phyloP scores from a whole-genome alignment of 2,329 filamentous ascomycete species.

The Chlorencoelia australis region DNA sequence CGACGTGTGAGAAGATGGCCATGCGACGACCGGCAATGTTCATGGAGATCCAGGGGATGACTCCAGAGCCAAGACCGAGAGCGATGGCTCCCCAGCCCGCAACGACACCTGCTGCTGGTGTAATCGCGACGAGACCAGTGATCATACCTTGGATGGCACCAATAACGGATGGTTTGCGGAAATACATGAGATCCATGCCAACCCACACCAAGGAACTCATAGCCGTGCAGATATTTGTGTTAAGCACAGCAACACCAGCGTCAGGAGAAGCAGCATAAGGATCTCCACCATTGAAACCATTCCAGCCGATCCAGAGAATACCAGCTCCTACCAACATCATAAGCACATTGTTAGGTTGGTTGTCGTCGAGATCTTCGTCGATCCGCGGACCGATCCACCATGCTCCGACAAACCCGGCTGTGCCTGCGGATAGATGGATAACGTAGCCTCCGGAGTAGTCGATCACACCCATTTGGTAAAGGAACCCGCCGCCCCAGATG shows the following conservation, averaged over 20 bases:
- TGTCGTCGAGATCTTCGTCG: conserved; percentile 34
- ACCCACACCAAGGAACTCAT: conserved; percentile 45
- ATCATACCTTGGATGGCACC: conserved; percentile 46
- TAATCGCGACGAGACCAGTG: conserved; percentile 47
- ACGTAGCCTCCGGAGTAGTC: conserved; percentile 44
- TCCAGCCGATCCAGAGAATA: conserved; percentile 56
- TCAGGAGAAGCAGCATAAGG: conserved; percentile 42
- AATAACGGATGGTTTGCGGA: conserved; percentile 40
- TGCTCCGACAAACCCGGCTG: conserved; percentile 37
- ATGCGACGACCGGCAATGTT: no score
- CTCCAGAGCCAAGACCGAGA: conserved; percentile 42
- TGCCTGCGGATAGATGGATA: conserved; percentile 41
- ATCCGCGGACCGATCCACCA: conserved; percentile 39
- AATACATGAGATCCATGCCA: conserved; percentile 39
- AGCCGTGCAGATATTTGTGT: conserved; percentile 47
- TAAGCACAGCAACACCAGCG: conserved; percentile 45
- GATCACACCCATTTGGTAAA: conserved; percentile 36
- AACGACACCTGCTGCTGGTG: conserved; percentile 46
- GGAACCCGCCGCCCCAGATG: conserved; percentile 37
- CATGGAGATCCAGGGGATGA: conserved; percentile 36
- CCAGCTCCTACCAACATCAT: conserved; percentile 54
- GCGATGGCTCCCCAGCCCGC: conserved; percentile 41
- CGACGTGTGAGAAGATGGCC: conserved; percentile 32
- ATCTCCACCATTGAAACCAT: conserved; percentile 42
- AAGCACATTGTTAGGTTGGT: no score